phyloP scores from a whole-genome alignment of 2,329 filamentous ascomycete species.

The Verticillium nonalfalfae region DNA sequence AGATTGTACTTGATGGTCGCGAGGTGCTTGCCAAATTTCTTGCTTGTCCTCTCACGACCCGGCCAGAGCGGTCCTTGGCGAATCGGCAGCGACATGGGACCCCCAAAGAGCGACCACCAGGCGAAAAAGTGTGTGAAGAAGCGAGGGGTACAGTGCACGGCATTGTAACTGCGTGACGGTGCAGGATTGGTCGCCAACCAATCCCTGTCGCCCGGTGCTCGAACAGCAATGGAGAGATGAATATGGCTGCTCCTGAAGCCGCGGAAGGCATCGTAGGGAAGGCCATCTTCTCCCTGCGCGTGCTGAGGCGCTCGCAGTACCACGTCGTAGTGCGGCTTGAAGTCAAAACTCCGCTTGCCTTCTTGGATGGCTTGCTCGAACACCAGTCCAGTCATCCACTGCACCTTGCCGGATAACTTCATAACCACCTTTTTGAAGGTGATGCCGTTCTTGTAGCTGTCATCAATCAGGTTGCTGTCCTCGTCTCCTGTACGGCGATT shows the following conservation, averaged over 20 bases:
- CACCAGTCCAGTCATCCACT: conserved; percentile 84
- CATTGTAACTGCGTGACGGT: conserved; percentile 88
- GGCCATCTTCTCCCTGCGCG: conserved; percentile 50
- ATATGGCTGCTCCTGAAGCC: conserved; percentile 98
- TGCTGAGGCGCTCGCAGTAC: conserved; percentile 75
- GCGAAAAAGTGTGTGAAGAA: conserved; percentile 98
- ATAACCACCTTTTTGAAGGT: conserved; percentile 97
- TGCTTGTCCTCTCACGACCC: conserved; percentile 90
- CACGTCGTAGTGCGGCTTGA: conserved; percentile 88
- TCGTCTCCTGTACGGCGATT: conserved; percentile 42
- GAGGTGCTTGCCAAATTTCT: conserved; percentile 94
- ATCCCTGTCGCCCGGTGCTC: conserved; percentile 79
- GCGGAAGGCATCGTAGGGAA: conserved; percentile 82
- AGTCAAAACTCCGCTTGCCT: conserved; percentile 74
- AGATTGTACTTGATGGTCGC: conserved; percentile 99
- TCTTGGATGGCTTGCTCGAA: conserved; percentile 79
- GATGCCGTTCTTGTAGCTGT: conserved; percentile 65
- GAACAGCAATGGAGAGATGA: conserved; percentile 86
- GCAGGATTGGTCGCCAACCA: conserved; percentile 73
- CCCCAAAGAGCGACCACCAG: conserved; percentile 97
- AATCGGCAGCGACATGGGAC: conserved; percentile 88
- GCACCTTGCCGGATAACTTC: conserved; percentile 95
- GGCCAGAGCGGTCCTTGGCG: conserved; percentile 90
- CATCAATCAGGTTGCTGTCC: conserved; percentile 55
- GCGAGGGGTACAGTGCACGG: conserved; percentile 85